Percentiles rank a stretch among this genome's conserved stretches.
These are phyloP conservation scores for Elaeis oleifera DNA, from an alignment of 202 grass and related monocot species.

Conservation along the genomic window DNA sequence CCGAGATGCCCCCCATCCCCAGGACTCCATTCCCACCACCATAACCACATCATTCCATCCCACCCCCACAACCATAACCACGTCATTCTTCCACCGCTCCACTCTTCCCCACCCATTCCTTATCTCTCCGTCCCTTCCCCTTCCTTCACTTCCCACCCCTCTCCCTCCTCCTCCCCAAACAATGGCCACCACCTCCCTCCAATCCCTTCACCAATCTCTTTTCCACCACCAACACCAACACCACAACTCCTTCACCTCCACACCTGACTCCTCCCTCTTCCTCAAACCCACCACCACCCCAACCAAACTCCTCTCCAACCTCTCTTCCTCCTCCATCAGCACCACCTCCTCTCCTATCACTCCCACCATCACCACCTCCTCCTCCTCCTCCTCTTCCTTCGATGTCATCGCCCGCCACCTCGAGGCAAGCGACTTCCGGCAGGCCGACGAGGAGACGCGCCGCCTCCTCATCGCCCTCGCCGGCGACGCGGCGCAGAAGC, in stretches of 20 bases:
- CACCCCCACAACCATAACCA: background rate
- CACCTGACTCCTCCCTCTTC: slow-evolving; percentile 30
- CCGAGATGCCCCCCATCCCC: slow-evolving; percentile 12
- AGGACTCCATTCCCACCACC: too few species aligned
- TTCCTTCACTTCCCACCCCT: too few species aligned
- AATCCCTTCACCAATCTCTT: slow-evolving; percentile 38
- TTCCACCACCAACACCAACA: slow-evolving; percentile 49
- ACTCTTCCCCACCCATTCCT: background rate
- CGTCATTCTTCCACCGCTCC: slow-evolving; percentile 26
- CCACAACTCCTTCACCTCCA: slow-evolving; percentile 16
- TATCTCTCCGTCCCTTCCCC: background rate
- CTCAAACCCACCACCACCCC: slow-evolving; percentile 31
- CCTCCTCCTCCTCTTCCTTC: slow-evolving; percentile 15
- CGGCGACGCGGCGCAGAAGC: slow-evolving; percentile 55
- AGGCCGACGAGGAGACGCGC: slow-evolving; percentile 81
- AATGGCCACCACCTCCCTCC: slow-evolving; percentile 71
- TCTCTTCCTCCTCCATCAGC: slow-evolving; percentile 35
- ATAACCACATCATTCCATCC: background rate
- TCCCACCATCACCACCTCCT: slow-evolving; percentile 5
- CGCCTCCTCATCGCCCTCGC: slow-evolving; percentile 70
- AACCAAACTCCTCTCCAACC: slow-evolving; percentile 46
- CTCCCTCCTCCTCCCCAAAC: slow-evolving; percentile 5
- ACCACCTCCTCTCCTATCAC: slow-evolving; percentile 30
- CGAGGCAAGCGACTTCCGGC: slow-evolving; percentile 36
- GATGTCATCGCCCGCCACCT: slow-evolving; percentile 51